phyloP scores from a whole-genome alignment of 495 filamentous ascomycete species.

The Podospora sp. region DNA sequence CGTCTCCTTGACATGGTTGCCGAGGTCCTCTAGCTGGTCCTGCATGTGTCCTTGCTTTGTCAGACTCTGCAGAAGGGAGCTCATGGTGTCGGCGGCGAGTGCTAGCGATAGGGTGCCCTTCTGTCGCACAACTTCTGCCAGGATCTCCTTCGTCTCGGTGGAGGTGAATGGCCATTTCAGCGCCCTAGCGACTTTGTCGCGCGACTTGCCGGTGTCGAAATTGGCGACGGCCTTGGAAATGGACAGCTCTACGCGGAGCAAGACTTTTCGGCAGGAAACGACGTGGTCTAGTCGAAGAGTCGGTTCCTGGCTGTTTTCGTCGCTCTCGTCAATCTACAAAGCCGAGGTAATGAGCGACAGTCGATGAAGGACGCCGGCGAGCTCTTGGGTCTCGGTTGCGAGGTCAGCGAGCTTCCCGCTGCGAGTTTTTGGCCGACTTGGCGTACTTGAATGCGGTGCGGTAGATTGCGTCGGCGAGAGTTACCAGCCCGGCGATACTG shows the following conservation, averaged over 20 bases:
- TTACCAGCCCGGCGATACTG: conserved; percentile 2
- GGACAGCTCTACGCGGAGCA: neutral
- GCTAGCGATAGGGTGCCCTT: conserved; percentile 37
- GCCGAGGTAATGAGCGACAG: neutral
- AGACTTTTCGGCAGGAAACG: neutral
- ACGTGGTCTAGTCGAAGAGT: too few species aligned
- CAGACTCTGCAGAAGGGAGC: conserved; percentile 22
- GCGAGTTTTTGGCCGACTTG: neutral
- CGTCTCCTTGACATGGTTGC: neutral
- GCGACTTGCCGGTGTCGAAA: neutral
- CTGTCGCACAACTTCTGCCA: conserved; percentile 34
- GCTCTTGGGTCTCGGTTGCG: conserved; percentile 5
- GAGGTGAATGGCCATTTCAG: conserved; percentile 12
- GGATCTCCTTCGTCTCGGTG: conserved; percentile 29
- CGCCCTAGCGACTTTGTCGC: neutral
- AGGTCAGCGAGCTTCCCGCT: neutral
- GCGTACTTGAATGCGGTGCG: conserved; percentile 6
- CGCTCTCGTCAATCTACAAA: neutral
- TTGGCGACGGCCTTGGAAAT: neutral
- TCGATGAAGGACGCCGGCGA: conserved; percentile 6
- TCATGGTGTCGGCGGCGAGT: conserved; percentile 34
- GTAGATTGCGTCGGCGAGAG: conserved; percentile 3
- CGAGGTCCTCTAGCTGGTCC: neutral
- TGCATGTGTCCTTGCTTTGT: conserved; percentile 14
- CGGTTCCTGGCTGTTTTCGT: too few species aligned